Evolutionary conservation across 805 yeast genomes (phyloP), one percentile per base, ranked within the genome.

Genomic region (Candida saitoana): DNA sequence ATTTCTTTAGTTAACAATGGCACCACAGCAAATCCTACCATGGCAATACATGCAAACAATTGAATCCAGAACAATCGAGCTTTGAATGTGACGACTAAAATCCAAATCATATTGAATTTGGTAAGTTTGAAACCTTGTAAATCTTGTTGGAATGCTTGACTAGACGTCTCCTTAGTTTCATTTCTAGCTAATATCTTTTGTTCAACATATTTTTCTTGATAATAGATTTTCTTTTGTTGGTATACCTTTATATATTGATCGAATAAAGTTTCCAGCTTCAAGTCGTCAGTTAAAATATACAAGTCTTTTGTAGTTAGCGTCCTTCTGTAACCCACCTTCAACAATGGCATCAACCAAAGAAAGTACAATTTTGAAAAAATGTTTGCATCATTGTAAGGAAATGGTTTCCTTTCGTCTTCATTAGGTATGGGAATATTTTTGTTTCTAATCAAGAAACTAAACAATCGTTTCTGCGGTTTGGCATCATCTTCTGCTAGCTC

Each of bases 281-380:
- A 46, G 27, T 61, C 56, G 25, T 60, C 62, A 9, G 61, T 51
- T 33, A 63, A 50, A 18, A 38, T 39, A 49, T 44, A 82, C 47
- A 82, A 52, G 57, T 84, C 89, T 38, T 73, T 71, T 3, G 82
- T 76, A 33, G 74, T 75, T 34, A 84, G 57, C 0, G 87, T 81
- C 52, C 89, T 69, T 56, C 76, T 79, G 57, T 84, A 84, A 6
- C 89, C 89, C 5, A 74, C 75, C 17, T 59, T 63, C 66, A 84
- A 59, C 37, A 84, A 49, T 0, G 87, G 87, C 30, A 62, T 56
- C 34, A 83, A 59, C 87, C 88, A 84, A 78, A 81, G 73, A 56
- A 81, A 77, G 50, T 80, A 74, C 0, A 68, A 24, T 47, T 60
- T 64, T 18, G 67, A 65, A 16, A 77, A 14, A 25, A 51, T 18